A percentile compares a stretch with the other conserved stretches of the same genome.
Conservation (phyloP, 2,329 filamentous ascomycete species). For the Colletotrichum navitas region DNA sequence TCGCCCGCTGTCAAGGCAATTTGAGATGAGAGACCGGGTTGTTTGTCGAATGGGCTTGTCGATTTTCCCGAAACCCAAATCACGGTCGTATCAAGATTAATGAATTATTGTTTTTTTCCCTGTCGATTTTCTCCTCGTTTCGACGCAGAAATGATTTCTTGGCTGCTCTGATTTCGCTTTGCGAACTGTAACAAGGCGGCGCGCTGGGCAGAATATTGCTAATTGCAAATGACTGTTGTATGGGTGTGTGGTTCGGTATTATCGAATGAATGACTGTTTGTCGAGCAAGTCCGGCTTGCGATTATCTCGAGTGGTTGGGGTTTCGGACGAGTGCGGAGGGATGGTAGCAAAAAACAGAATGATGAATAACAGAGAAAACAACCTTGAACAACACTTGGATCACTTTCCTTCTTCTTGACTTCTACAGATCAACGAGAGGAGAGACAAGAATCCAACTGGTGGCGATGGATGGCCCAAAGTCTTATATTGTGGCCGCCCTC, state of each 20-base stretch:
- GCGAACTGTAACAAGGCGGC: conserved; percentile 19
- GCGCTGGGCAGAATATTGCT: conserved; percentile 4
- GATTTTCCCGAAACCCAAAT: conserved; percentile 35
- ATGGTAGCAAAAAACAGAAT: conserved; percentile 51
- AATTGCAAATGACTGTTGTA: conserved; percentile 28
- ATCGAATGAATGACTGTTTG: conserved; percentile 62
- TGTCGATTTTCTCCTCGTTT: conserved; percentile 26
- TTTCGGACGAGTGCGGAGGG: conserved; percentile 50
- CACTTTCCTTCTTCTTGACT: conserved; percentile 57
- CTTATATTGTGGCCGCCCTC: conserved; percentile 69
- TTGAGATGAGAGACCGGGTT: conserved; percentile 40
- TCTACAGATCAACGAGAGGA: conserved; percentile 56
- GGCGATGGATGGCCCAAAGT: conserved; percentile 61
- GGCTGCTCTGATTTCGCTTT: conserved; percentile 15
- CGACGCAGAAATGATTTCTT: conserved; percentile 5
- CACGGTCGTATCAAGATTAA: conserved; percentile 39
- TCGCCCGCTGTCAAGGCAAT: conserved; percentile 36
- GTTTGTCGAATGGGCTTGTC: conserved; percentile 38
- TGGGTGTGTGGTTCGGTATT: conserved; percentile 11
- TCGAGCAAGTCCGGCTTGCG: conserved; percentile 72
- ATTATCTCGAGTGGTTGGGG: conserved; percentile 46
- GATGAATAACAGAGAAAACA: conserved; percentile 56
- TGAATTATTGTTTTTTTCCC: conserved; percentile 39
- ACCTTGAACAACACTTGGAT: conserved; percentile 65
- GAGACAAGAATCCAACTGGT: conserved; percentile 55